Percentiles rank a stretch among this genome's conserved stretches.
These are phyloP conservation scores for Fonsecaea pedrosoi DNA, from an alignment of 2,329 filamentous ascomycete species.

Conservation along the genomic window DNA sequence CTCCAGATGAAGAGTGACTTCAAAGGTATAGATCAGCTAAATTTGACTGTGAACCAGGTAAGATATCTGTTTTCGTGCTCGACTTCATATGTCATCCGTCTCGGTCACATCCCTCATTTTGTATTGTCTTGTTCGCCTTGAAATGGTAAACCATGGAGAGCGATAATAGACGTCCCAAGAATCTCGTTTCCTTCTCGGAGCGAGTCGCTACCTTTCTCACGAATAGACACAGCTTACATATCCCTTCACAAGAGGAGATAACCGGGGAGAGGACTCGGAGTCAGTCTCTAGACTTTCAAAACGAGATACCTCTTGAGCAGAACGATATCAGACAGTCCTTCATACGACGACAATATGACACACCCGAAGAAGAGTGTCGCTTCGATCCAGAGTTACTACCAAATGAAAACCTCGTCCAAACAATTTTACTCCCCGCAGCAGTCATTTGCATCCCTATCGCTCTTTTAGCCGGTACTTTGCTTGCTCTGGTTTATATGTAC, in stretches of 20 bases:
- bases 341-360: conserved; percentile 14
- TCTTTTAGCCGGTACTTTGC: conserved; percentile 22
- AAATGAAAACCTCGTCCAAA: conserved; percentile 2
- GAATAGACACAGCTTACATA: not conserved
- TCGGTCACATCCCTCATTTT: not conserved
- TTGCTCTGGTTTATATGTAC: conserved; percentile 28
- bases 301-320: conserved; percentile 17
- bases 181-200: conserved; percentile 13
- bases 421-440: conserved; percentile 24
- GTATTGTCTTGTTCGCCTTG: not conserved
- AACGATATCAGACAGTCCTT: conserved; percentile 11
- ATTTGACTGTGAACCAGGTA: not conserved
- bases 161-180: conserved; percentile 10
- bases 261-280: not conserved
- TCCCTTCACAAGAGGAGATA: conserved; percentile 13
- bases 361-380: not conserved
- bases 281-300: not conserved
- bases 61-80: not conserved
- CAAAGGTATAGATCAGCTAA: not conserved
- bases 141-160: conserved; percentile 14
- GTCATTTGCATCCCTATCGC: conserved; percentile 29
- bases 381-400: conserved; percentile 1
- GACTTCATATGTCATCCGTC: not conserved
- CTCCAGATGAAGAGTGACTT: not conserved
- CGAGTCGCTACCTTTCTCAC: conserved; percentile 8